Evolutionary conservation across 345 rosid genomes (phyloP).

Genomic region (Moricandia arvensis): DNA sequence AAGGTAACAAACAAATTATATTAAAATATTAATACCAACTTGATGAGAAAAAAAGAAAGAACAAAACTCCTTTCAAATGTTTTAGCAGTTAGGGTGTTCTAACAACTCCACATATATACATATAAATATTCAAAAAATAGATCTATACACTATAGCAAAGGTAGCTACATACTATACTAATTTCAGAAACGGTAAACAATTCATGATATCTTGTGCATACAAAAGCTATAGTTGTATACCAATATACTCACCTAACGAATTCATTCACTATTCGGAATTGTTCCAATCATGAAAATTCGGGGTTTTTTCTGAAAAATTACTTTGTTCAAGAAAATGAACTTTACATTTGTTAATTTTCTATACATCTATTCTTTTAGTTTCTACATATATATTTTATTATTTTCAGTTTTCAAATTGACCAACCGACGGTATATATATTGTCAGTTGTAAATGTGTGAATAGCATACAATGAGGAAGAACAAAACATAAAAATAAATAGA

Average conservation of each 20-base stretch:
- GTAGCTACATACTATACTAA: background rate
- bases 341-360: background rate
- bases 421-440: background rate
- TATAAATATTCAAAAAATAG: background rate
- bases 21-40: background rate
- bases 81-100: background rate
- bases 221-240: background rate
- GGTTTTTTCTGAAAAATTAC: background rate
- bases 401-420: background rate
- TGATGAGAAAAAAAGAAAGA: background rate
- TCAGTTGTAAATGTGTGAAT: slow-evolving; percentile 11
- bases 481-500: background rate
- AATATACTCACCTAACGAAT: background rate
- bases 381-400: background rate
- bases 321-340: background rate
- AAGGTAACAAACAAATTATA: background rate
- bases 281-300: background rate
- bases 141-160: slow-evolving; percentile 2
- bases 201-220: background rate
- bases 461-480: background rate
- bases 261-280: background rate
- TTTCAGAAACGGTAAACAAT: background rate
- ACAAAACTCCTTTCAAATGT: background rate
- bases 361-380: background rate
- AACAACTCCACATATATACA: background rate